Evolutionary conservation across 257 asterid genomes (phyloP), one percentile per base, ranked within the genome.

Genomic region (Euphrasia confusa): DNA sequence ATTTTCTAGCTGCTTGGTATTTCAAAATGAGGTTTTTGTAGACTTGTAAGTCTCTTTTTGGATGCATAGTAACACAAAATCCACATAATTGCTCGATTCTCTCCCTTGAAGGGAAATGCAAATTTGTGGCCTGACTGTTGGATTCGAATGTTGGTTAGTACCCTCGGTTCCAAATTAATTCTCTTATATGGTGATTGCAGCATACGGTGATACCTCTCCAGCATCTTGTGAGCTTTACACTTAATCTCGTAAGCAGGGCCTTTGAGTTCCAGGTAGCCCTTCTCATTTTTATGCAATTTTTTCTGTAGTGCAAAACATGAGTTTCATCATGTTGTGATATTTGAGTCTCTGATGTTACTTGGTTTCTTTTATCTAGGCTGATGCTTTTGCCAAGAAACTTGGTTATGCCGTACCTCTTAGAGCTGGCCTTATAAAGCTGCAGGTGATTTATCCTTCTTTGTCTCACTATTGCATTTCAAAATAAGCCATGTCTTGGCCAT

Each of bases 161-260:
- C 39, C 21, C 10, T 62, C 57, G 4, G 27, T 55, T 63, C 27
- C 27, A 42, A 10, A 55, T 57, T 67, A 58, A 28, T 54, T 27
- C 27, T 60, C 37, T 8, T 72, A 68, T 37, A 61, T 58, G 71
- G 69, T 35, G 21, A 60, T 81, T 81, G 84, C 90, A 93, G 97
- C 97, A 93, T 71, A 85, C 97, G 7, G 99, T 89, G 80, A 93
- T 77, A 60, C 99, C 99, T 62, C 80, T 89, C 49, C 97, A 93
- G 73, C 97, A 93, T 77, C 74, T 93, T 32, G 92, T 93, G 65
- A 87, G 86, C 87, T 82, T 93, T 35, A 79, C 79, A 50, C 88
- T 93, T 45, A 93, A 93, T 79, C 95, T 93, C 60, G 96, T 90
- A 4, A 87, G 97, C 90, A 86, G 97, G 44, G 80, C 95, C 5